Percentiles rank a stretch among this genome's conserved stretches.
Evolutionary conservation across 2,329 filamentous ascomycete genomes (phyloP).

Genomic region (Aureobasidium uvarum): DNA sequence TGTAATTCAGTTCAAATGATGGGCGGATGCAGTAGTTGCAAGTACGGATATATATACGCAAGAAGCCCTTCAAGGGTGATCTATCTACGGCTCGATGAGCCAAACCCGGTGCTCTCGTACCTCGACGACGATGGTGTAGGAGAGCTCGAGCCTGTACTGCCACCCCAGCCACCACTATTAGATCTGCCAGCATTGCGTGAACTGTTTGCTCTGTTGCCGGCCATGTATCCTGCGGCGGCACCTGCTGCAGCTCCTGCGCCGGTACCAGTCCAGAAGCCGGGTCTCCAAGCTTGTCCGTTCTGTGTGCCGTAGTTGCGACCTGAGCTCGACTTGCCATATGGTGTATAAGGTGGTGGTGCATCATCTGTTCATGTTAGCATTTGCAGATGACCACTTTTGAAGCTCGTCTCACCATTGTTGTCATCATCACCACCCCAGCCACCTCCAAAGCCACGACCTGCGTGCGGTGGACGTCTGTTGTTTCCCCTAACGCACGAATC

Average conservation of each 20-base stretch:
- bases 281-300: slow-evolving; percentile 57
- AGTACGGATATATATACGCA: background rate
- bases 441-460: slow-evolving; percentile 43
- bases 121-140: slow-evolving; percentile 35
- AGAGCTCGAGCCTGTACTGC: slow-evolving; percentile 28
- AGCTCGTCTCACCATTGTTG: slow-evolving; percentile 38
- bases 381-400: background rate
- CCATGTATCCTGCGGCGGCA: slow-evolving; percentile 66
- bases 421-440: slow-evolving; percentile 47
- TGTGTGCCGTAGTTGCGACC: slow-evolving; percentile 28
- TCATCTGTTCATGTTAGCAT: slow-evolving; percentile 42
- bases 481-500: slow-evolving; percentile 28
- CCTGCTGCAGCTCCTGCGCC: slow-evolving; percentile 66
- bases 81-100: slow-evolving; percentile 37
- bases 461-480: slow-evolving; percentile 30
- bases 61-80: background rate
- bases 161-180: slow-evolving; percentile 32
- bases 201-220: slow-evolving; percentile 48
- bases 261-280: slow-evolving; percentile 73
- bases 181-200: slow-evolving; percentile 35
- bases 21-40: background rate
- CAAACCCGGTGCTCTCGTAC: slow-evolving; percentile 40
- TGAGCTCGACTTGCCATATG: slow-evolving; percentile 28
- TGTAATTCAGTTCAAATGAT: slow-evolving; percentile 23
- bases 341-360: slow-evolving; percentile 51